A percentile compares a stretch with the other conserved stretches of the same genome.
These are phyloP conservation scores for Epichloe brachyelytri DNA, from an alignment of 2,329 filamentous ascomycete genomes.

Conservation along the genomic window DNA sequence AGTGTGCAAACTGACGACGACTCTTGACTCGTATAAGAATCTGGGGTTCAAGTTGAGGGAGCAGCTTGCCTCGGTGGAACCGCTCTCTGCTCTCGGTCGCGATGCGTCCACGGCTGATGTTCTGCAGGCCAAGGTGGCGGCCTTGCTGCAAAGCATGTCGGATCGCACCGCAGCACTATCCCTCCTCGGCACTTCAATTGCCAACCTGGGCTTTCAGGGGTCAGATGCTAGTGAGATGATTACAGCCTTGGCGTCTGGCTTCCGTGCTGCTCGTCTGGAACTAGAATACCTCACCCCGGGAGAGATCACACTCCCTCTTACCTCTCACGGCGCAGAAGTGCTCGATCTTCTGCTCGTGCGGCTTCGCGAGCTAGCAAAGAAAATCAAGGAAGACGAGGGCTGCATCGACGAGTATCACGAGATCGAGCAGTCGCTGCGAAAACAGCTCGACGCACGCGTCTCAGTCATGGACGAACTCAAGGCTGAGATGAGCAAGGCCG, in stretches of 20 bases:
- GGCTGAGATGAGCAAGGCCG: slow-evolving; percentile 25
- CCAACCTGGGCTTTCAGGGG: slow-evolving; percentile 37
- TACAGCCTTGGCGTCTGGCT: slow-evolving; percentile 30
- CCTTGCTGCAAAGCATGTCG: slow-evolving; percentile 31
- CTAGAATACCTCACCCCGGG: slow-evolving; percentile 50
- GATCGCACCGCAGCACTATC: slow-evolving; percentile 35
- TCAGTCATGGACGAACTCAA: slow-evolving; percentile 35
- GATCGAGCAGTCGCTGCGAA: slow-evolving; percentile 40
- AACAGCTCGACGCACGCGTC: slow-evolving; percentile 42
- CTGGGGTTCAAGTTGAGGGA: slow-evolving; percentile 25
- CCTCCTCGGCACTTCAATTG: slow-evolving; percentile 32
- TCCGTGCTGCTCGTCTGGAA: slow-evolving; percentile 45
- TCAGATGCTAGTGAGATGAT: slow-evolving; percentile 36
- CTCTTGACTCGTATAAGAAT: slow-evolving; percentile 33
- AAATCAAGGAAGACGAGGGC: slow-evolving; percentile 35
- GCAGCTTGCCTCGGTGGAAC: slow-evolving; percentile 18
- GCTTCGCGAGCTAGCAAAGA: slow-evolving; percentile 35
- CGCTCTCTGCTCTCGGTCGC: slow-evolving; percentile 4
- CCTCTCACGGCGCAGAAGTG: slow-evolving; percentile 39
- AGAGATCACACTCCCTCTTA: slow-evolving; percentile 40
- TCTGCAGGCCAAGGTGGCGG: slow-evolving; percentile 30
- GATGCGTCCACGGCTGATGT: slow-evolving; percentile 11
- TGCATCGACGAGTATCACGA: slow-evolving; percentile 47
- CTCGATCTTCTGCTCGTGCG: slow-evolving; percentile 40
- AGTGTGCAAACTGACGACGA: slow-evolving; percentile 31